Conservation (phyloP, 2,329 filamentous ascomycete genomes). For the Teratosphaeria epicoccoides region DNA sequence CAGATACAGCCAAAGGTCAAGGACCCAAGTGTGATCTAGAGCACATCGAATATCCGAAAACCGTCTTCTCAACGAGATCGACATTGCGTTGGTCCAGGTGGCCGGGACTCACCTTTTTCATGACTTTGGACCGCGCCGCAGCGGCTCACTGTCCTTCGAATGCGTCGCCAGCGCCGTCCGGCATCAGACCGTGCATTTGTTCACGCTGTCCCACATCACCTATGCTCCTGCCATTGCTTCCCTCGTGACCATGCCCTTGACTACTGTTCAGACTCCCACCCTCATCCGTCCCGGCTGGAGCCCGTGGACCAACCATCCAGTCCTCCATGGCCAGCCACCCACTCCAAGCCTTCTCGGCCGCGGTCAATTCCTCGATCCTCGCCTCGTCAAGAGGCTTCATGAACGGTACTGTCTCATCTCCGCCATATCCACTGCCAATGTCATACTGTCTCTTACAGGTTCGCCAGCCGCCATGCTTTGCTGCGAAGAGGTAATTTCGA, state of each 20-base stretch:
- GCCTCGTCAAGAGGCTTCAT: conserved; percentile 64
- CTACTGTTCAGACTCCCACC: background rate
- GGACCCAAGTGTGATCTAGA: background rate
- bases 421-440: conserved; percentile 49
- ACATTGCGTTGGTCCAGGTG: conserved; percentile 51
- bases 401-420: conserved; percentile 76
- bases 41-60: too few species aligned
- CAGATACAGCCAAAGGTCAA: conserved; percentile 28
- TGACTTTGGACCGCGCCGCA: too few species aligned
- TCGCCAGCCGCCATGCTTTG: conserved; percentile 85
- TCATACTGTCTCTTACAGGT: conserved; percentile 86
- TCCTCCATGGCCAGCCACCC: conserved; percentile 96
- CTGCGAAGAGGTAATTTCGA: conserved; percentile 87
- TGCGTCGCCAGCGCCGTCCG: background rate
- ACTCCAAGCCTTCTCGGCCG: conserved; percentile 78
- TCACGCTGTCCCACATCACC: background rate
- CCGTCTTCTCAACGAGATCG: conserved; percentile 61
- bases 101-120: too few species aligned
- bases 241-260: background rate
- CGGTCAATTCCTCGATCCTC: conserved; percentile 67
- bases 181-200: background rate
- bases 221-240: background rate
- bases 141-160: conserved; percentile 5
- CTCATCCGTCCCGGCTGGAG: conserved; percentile 2
- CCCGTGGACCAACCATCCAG: conserved; percentile 61